A percentile compares a stretch with the other conserved stretches of the same genome.
Evolutionary conservation across 306 rosid species (phyloP).

Genomic region (Trichosanthes truncata): DNA sequence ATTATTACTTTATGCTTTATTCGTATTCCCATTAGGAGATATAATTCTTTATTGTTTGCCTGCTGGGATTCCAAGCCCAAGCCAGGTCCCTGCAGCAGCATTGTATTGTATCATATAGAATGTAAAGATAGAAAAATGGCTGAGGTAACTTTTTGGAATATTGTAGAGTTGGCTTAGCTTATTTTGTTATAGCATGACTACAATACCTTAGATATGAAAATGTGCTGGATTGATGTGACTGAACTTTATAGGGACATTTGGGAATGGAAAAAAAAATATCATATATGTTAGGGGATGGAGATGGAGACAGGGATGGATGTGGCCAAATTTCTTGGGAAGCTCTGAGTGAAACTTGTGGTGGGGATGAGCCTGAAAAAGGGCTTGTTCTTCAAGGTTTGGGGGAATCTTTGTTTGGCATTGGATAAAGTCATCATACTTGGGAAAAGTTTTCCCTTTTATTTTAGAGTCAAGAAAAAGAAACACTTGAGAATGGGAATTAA

Average conservation of each 20-base stretch:
- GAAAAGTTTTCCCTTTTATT: not conserved
- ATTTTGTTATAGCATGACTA: not conserved
- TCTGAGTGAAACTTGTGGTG: not conserved
- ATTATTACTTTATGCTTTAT: not conserved
- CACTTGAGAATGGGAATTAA: not conserved
- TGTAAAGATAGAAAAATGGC: not conserved
- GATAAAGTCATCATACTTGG: not conserved
- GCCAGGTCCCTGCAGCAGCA: not conserved
- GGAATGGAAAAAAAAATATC: not conserved
- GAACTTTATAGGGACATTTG: not conserved
- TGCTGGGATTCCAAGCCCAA: not conserved
- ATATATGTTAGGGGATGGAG: not conserved
- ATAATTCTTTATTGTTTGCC: conserved; percentile 6
- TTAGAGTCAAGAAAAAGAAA: not conserved
- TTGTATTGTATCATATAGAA: not conserved
- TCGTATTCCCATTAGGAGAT: conserved; percentile 18
- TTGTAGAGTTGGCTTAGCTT: not conserved
- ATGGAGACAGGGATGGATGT: not conserved
- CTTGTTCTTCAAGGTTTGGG: not conserved
- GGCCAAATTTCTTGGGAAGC: not conserved
- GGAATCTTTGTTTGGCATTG: not conserved
- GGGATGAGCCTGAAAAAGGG: not conserved
- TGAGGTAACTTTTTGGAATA: not conserved
- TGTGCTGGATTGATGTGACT: not conserved
- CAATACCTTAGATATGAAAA: not conserved